Evolutionary conservation across 2,329 filamentous ascomycete species (phyloP), one percentile per base, ranked within the genome.

Genomic region (Canariomyces notabilis): DNA sequence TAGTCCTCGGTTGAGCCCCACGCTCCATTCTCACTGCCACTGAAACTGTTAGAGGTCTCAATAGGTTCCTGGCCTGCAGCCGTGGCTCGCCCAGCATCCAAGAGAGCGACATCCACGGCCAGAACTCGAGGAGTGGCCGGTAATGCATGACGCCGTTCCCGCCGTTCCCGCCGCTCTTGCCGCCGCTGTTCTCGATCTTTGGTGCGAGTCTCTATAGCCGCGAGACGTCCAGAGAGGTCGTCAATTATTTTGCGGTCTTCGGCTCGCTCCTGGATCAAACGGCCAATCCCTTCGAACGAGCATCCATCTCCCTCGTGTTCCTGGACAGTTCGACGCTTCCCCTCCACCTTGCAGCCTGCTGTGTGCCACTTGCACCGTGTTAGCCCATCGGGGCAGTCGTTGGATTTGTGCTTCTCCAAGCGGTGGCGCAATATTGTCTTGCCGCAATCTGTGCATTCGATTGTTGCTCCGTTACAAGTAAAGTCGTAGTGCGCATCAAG

Each of bases 281-380:
- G 64, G 16, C 67, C 72, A 37, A 79, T 70, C 8, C 72, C 71
- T 33, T 77, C 73, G 42, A 78, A 79, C 2, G 70, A 64, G 56
- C 80, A 83, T 4, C 45, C 51, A 23, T 60, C 58, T 3, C 65
- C 51, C 11, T 69, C 65, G 50, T 83, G 80, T 2, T 63, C 60
- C 16, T 66, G 60, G 16, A 80, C 58, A 1, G 63, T 54, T 43
- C 64, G 66, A 39, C 72, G 66, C 47, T 63, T 67, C 33, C 60
- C 57, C 16, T 57, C 49, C 32, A 72, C 66, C 2, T 62, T 57
- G 54, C 79, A 83, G 11, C 74, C 74, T 34, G 74, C 69, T 14
- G 72, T 59, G 15, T 67, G 61, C 53, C 73, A 79, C 43, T 70
- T 71, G 61, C 78, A 78, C 9, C 59, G 37, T 2, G 63, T 59